These are phyloP conservation scores for Cordyceps fumosorosea DNA, from an alignment of 2,329 filamentous ascomycete genomes.

Conservation along the genomic window DNA sequence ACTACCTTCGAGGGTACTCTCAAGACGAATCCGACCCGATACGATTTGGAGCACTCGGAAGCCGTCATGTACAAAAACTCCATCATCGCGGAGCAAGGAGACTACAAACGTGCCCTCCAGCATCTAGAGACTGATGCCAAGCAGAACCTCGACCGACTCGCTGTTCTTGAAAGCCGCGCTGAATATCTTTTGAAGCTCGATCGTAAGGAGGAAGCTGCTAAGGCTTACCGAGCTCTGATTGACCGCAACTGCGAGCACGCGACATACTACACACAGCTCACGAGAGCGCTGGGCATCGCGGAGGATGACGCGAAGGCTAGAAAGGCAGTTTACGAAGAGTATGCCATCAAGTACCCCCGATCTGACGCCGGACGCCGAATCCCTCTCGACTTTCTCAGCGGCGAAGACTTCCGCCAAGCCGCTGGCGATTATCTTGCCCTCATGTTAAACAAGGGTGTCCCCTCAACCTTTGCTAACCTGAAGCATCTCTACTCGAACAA, in stretches of 20 bases:
- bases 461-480: conserved; percentile 93
- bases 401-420: conserved; percentile 71
- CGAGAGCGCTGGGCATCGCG: conserved; percentile 58
- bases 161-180: conserved; percentile 78
- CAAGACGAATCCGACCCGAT: conserved; percentile 68
- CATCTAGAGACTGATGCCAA: conserved; percentile 76
- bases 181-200: conserved; percentile 75
- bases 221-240: conserved; percentile 72
- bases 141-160: conserved; percentile 73
- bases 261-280: conserved; percentile 74
- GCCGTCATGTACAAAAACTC: conserved; percentile 91
- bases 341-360: conserved; percentile 72
- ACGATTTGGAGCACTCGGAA: conserved; percentile 89
- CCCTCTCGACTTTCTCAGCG: conserved; percentile 81
- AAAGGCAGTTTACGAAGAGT: conserved; percentile 68
- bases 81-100: conserved; percentile 84
- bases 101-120: conserved; percentile 74
- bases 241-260: conserved; percentile 85
- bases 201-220: conserved; percentile 70
- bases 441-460: conserved; percentile 88
- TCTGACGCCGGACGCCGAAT: conserved; percentile 80
- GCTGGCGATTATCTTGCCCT: conserved; percentile 73
- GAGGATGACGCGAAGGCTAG: conserved; percentile 53
- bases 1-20: conserved; percentile 90
- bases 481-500: conserved; percentile 82